phyloP scores from a whole-genome alignment of 2,329 filamentous ascomycete genomes.

The Fusarium sp. region DNA sequence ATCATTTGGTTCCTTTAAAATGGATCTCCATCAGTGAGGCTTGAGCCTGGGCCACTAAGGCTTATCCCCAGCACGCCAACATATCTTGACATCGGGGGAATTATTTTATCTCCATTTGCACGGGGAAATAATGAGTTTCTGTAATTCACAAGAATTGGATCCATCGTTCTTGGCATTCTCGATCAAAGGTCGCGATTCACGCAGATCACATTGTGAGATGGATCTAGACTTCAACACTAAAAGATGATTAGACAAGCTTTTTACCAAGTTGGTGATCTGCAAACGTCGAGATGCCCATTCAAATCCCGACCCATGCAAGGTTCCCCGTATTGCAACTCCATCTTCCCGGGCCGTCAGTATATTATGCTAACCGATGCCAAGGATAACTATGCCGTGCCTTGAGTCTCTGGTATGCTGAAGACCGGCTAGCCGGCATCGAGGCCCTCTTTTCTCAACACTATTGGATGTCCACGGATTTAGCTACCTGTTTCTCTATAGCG shows the following conservation, averaged over 20 bases:
- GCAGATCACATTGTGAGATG: not conserved
- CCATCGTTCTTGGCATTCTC: too few species aligned
- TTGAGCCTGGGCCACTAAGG: not conserved
- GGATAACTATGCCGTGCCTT: not conserved
- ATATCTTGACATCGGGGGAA: not conserved
- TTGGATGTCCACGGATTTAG: not conserved
- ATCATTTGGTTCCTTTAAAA: not conserved
- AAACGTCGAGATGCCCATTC: not conserved
- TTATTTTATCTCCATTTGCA: not conserved
- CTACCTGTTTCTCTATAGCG: not conserved
- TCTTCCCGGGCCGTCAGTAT: not conserved
- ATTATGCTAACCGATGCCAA: not conserved
- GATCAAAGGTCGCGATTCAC: too few species aligned
- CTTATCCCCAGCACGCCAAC: not conserved
- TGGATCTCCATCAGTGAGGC: not conserved
- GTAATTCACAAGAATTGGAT: too few species aligned
- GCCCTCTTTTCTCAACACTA: slow-evolving; percentile 1
- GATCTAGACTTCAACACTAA: not conserved
- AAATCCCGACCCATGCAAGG: not conserved
- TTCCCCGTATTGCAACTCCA: not conserved
- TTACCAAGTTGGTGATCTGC: not conserved
- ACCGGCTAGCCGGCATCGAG: not conserved
- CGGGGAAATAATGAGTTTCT: not conserved
- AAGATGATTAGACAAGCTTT: slow-evolving; percentile 3
- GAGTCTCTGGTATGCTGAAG: not conserved